These are phyloP conservation scores for Blastocrithidia nonstop DNA, from an alignment of 208 protist genomes.

Conservation along the genomic window DNA sequence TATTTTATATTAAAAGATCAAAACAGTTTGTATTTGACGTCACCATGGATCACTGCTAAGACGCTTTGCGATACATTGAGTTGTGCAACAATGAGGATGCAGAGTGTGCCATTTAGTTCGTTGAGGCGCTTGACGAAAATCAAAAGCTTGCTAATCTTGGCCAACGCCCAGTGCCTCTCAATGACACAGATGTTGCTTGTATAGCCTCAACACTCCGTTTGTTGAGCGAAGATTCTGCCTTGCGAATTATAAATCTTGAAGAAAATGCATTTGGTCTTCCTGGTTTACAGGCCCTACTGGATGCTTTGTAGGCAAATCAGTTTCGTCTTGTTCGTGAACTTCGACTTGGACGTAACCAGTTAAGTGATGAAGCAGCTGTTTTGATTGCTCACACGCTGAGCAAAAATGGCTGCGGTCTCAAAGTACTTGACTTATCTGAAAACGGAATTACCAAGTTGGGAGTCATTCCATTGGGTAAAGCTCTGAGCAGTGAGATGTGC, in stretches of 20 bases:
- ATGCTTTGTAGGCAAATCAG: conserved; percentile 67
- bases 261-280: conserved; percentile 66
- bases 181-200: conserved; percentile 56
- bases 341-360: conserved; percentile 67
- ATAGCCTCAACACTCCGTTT: conserved; percentile 50
- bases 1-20: too few species aligned
- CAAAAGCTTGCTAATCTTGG: conserved; percentile 23
- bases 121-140: conserved; percentile 55
- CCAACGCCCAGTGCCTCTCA: conserved; percentile 34
- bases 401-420: conserved; percentile 53
- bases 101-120: conserved; percentile 40
- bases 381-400: conserved; percentile 63
- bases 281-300: conserved; percentile 60
- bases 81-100: conserved; percentile 53
- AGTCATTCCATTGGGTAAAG: conserved; percentile 55
- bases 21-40: too few species aligned
- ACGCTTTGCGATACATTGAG: conserved; percentile 49
- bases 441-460: conserved; percentile 73
- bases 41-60: too few species aligned
- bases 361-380: conserved; percentile 70
- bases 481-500: conserved; percentile 32
- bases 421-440: conserved; percentile 79
- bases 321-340: conserved; percentile 66
- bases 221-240: conserved; percentile 14
- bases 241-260: conserved; percentile 65